Percentiles rank a stretch among this genome's conserved stretches.
phyloP scores from a whole-genome alignment of 768 basidiomycete species.

The Naematelia encephala region DNA sequence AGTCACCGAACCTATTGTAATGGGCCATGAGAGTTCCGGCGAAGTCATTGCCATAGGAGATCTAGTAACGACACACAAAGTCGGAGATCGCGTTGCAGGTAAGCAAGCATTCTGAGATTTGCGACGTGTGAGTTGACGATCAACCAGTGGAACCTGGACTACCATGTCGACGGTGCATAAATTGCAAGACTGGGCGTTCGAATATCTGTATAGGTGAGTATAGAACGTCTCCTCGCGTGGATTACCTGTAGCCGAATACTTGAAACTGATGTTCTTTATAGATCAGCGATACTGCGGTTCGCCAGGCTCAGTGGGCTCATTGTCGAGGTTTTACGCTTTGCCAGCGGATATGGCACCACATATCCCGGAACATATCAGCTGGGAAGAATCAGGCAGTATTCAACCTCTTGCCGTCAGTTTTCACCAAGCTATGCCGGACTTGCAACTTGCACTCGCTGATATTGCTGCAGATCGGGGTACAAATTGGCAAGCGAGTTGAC shows the following conservation, averaged over 20 bases:
- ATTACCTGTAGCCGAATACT: background rate
- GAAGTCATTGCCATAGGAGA: slow-evolving; percentile 45
- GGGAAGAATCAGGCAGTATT: slow-evolving; percentile 44
- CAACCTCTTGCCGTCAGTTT: slow-evolving; percentile 43
- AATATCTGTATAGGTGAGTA: slow-evolving; percentile 41
- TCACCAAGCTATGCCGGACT: too few relatives aligned
- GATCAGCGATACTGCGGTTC: slow-evolving; percentile 43
- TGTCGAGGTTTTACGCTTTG: slow-evolving; percentile 36
- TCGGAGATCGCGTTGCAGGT: slow-evolving; percentile 43
- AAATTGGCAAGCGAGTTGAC: slow-evolving; percentile 42
- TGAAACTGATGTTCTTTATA: slow-evolving; percentile 7
- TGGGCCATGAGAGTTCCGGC: slow-evolving; percentile 43
- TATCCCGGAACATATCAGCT: slow-evolving; percentile 36
- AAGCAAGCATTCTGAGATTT: slow-evolving; percentile 5
- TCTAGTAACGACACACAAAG: slow-evolving; percentile 37
- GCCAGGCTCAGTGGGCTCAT: slow-evolving; percentile 42
- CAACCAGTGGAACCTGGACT: slow-evolving; percentile 43
- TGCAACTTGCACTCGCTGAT: background rate
- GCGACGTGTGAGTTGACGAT: slow-evolving; percentile 1
- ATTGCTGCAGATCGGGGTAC: slow-evolving; percentile 34
- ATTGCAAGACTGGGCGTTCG: slow-evolving; percentile 38
- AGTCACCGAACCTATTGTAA: slow-evolving; percentile 35
- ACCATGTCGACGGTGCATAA: slow-evolving; percentile 40
- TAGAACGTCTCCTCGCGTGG: background rate
- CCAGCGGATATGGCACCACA: slow-evolving; percentile 46